Evolutionary conservation across 805 yeast genomes (phyloP).

Genomic region (Pichia manshurica): DNA sequence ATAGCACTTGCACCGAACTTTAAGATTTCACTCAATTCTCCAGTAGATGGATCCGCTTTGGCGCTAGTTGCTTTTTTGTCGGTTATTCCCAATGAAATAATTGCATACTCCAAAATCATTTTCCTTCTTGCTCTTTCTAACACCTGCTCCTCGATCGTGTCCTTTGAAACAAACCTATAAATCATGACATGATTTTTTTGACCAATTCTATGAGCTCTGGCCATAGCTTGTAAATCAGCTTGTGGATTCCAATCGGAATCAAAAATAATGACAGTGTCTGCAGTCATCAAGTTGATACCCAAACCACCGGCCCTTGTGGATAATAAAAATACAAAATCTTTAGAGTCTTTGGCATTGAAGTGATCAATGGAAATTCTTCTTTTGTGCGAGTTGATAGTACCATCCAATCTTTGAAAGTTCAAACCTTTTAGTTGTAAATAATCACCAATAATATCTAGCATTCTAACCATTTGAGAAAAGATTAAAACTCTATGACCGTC

Average conservation of each 20-base stretch:
- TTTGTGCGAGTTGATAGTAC: constrained; percentile 91
- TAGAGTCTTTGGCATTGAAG: constrained; percentile 88
- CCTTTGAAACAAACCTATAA: constrained; percentile 94
- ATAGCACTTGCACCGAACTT: constrained; percentile 98
- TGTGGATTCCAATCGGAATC: constrained; percentile 99
- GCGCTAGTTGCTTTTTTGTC: constrained; percentile 54
- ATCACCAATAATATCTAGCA: constrained; percentile 92
- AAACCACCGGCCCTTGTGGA: constrained; percentile 98
- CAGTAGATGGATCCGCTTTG: constrained; percentile 69
- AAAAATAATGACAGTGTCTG: constrained; percentile 95
- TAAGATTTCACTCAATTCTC: constrained; percentile 85
- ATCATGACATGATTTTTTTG: constrained; percentile 98
- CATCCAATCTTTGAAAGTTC: constrained; percentile 89
- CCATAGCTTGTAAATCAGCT: constrained; percentile 99
- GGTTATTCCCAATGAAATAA: constrained; percentile 91
- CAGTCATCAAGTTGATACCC: constrained; percentile 98
- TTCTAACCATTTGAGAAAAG: constrained; percentile 95
- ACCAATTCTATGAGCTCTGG: constrained; percentile 99
- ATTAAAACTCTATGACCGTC: constrained; percentile 96
- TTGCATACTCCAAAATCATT: constrained; percentile 97
- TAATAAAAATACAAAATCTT: constrained; percentile 82
- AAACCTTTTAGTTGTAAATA: constrained; percentile 82
- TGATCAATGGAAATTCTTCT: constrained; percentile 94
- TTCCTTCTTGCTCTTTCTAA: constrained; percentile 94
- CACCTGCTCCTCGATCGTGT: constrained; percentile 96